Conservation (phyloP, 2,329 filamentous ascomycete species). For the Rhynchosporium graminicola region DNA sequence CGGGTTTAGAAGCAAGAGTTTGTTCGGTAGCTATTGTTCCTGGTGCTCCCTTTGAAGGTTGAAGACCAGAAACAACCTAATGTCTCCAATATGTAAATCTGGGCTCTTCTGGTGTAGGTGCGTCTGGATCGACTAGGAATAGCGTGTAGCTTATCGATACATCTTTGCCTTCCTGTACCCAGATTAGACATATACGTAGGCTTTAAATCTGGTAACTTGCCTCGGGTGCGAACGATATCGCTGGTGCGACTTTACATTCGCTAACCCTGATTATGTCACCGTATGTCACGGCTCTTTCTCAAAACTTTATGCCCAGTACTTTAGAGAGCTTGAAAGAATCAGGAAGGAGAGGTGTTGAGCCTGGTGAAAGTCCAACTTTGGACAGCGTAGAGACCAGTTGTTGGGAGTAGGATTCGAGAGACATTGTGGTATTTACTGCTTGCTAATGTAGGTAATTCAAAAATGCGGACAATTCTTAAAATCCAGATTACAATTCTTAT, state of each 20-base stretch:
- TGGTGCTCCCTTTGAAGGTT: neutral
- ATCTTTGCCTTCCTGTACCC: neutral
- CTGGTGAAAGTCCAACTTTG: conserved; percentile 11
- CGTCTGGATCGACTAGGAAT: conserved; percentile 16
- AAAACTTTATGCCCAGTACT: conserved; percentile 10
- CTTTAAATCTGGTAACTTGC: neutral
- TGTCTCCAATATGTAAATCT: conserved; percentile 19
- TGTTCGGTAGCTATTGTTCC: neutral
- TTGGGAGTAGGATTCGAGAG: conserved; percentile 8
- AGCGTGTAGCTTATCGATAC: conserved; percentile 9
- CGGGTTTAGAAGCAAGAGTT: neutral
- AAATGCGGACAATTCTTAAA: too few species aligned
- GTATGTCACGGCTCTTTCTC: conserved; percentile 8
- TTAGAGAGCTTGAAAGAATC: conserved; percentile 7
- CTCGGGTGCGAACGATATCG: conserved; percentile 8
- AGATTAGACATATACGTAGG: neutral
- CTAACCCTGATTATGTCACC: conserved; percentile 12
- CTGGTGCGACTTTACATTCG: conserved; percentile 11
- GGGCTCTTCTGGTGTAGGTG: conserved; percentile 17
- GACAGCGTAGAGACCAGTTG: conserved; percentile 12
- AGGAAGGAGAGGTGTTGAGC: conserved; percentile 15
- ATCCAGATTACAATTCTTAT: neutral
- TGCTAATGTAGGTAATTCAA: neutral
- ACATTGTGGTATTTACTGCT: conserved; percentile 52
- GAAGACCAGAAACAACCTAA: conserved; percentile 14